phyloP scores from a whole-genome alignment of 192 early-diverging fungal genomes.

The Allomyces macrogynus region DNA sequence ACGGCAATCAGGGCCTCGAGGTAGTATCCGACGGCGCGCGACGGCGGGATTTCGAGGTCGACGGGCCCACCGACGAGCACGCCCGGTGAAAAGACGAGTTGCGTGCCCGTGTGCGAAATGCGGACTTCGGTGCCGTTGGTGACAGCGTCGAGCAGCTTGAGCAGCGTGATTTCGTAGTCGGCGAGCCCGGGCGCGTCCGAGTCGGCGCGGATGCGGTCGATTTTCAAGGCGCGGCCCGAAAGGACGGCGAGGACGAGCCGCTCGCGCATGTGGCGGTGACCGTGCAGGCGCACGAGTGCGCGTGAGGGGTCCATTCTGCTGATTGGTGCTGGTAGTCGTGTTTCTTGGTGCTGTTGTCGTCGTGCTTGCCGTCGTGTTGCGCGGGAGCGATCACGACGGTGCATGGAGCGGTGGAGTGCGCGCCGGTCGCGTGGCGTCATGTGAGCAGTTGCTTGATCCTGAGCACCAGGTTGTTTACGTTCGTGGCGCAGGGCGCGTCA shows the following conservation, averaged over 20 bases:
- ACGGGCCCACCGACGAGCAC: conserved; percentile 73
- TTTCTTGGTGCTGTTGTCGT: no score
- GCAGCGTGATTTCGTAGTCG: conserved; percentile 80
- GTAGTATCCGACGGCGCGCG: conserved; percentile 82
- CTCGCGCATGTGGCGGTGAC: conserved; percentile 72
- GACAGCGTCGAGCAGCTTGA: conserved; percentile 75
- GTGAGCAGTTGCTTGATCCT: no score
- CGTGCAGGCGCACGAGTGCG: conserved; percentile 32
- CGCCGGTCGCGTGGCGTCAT: no score
- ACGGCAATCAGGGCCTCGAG: conserved; percentile 77
- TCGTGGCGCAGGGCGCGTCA: no score
- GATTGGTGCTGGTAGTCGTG: not conserved
- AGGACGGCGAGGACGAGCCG: conserved; percentile 74
- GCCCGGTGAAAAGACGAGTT: conserved; percentile 67
- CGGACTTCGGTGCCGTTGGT: conserved; percentile 87
- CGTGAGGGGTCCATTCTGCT: not conserved
- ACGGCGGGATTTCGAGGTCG: conserved; percentile 63
- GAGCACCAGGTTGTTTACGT: no score
- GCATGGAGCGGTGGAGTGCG: no score
- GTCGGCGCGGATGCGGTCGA: conserved; percentile 73
- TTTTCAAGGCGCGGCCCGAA: conserved; percentile 56
- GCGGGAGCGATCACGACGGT: no score
- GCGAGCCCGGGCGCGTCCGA: conserved; percentile 69
- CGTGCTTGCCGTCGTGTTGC: no score
- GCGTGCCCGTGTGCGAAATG: conserved; percentile 83